phyloP scores from a whole-genome alignment of 2,329 filamentous ascomycete species.

The Thielaviopsis ethacetica region DNA sequence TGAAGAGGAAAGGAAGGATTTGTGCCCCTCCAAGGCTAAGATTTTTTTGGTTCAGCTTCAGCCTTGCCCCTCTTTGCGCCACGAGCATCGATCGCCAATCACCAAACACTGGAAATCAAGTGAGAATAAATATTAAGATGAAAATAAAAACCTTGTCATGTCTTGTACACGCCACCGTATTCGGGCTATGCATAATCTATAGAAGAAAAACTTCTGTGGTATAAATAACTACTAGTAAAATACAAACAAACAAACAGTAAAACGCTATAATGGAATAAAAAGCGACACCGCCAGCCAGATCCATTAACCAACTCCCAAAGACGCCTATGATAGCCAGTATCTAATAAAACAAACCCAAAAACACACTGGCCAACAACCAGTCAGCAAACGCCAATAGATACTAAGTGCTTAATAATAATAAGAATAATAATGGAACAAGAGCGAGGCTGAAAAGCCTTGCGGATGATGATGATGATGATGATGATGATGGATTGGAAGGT shows the following conservation, averaged over 20 bases:
- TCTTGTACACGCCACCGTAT: not conserved
- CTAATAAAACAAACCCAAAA: not conserved
- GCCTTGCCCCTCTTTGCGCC: not conserved
- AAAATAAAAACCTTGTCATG: not conserved
- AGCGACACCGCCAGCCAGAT: not conserved
- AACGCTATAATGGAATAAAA: not conserved
- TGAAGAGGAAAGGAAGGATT: not conserved
- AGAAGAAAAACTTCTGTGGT: not conserved
- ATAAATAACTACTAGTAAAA: not conserved
- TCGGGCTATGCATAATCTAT: not conserved
- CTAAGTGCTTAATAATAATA: not conserved
- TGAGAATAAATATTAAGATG: not conserved
- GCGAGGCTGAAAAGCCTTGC: not conserved
- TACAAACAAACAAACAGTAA: too few relatives aligned
- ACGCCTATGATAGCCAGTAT: not conserved
- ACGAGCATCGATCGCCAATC: not conserved
- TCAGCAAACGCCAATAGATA: not conserved
- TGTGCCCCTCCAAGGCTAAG: not conserved
- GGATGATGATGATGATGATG: not conserved
- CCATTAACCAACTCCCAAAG: not conserved
- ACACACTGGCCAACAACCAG: too few relatives aligned
- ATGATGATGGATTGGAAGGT: not conserved
- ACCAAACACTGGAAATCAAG: not conserved
- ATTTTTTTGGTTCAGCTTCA: not conserved
- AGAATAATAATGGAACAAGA: not conserved